Evolutionary conservation across 768 basidiomycete species (phyloP).

Genomic region (Podaxis sp.): DNA sequence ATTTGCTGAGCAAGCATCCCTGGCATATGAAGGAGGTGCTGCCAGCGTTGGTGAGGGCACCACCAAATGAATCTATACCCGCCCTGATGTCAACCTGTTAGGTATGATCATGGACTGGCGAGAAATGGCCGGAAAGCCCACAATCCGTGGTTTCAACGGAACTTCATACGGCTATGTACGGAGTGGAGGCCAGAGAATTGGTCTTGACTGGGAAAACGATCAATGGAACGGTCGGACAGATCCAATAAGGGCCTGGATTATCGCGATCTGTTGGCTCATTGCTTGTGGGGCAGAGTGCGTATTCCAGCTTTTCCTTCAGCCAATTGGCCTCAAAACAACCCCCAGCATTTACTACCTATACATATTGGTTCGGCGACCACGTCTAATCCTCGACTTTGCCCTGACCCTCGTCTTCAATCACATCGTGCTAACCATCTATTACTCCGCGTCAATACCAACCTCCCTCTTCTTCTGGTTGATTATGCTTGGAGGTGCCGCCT

Average conservation of each 20-base stretch:
- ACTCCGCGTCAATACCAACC: conserved; percentile 76
- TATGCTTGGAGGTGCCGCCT: conserved; percentile 61
- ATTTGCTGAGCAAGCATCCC: conserved; percentile 69
- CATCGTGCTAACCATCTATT: conserved; percentile 90
- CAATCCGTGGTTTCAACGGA: conserved; percentile 66
- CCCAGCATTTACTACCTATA: conserved; percentile 75
- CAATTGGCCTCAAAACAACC: neutral
- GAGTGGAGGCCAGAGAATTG: conserved; percentile 76
- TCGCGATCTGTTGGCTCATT: conserved; percentile 81
- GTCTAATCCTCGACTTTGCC: conserved; percentile 92
- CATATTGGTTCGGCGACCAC: conserved; percentile 82
- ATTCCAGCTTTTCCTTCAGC: neutral
- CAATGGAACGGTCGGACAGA: conserved; percentile 71
- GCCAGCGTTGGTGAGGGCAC: conserved; percentile 64
- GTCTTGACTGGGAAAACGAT: conserved; percentile 47
- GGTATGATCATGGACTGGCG: conserved; percentile 98
- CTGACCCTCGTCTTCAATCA: conserved; percentile 90
- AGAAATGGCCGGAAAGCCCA: conserved; percentile 85
- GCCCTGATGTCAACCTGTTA: conserved; percentile 18
- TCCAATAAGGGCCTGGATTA: conserved; percentile 83
- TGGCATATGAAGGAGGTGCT: conserved; percentile 73
- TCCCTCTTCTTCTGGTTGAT: conserved; percentile 93
- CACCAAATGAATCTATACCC: neutral
- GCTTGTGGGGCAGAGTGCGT: conserved; percentile 86
- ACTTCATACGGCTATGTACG: conserved; percentile 65